These are phyloP conservation scores for Termitomyces sp. DNA, from an alignment of 768 basidiomycete species.

Conservation along the genomic window DNA sequence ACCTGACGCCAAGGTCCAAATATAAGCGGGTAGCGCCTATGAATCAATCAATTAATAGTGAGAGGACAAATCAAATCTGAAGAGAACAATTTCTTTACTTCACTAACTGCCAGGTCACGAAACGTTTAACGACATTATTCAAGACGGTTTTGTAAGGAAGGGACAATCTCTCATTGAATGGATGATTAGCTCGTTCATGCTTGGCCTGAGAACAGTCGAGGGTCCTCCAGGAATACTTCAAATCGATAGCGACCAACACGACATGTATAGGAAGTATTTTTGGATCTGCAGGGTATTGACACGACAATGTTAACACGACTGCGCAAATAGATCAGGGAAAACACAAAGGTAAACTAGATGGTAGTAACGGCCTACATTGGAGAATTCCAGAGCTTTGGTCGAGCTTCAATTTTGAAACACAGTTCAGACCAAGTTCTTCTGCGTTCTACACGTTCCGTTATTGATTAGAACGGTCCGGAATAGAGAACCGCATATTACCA, in stretches of 20 bases:
- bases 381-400: slow-evolving; percentile 35
- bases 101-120: slow-evolving; percentile 53
- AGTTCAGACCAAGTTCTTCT: slow-evolving; percentile 47
- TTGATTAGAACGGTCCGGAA: not conserved
- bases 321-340: slow-evolving; percentile 1
- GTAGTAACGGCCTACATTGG: slow-evolving; percentile 29
- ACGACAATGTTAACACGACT: slow-evolving; percentile 15
- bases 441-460: slow-evolving; percentile 44
- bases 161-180: slow-evolving; percentile 50
- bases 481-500: slow-evolving; percentile 26
- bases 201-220: slow-evolving; percentile 7
- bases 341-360: slow-evolving; percentile 3
- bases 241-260: slow-evolving; percentile 28
- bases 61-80: not conserved
- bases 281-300: slow-evolving; percentile 10
- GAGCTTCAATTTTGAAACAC: slow-evolving; percentile 47
- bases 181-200: slow-evolving; percentile 23
- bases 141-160: slow-evolving; percentile 50
- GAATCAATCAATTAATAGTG: not conserved
- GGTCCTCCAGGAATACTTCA: slow-evolving; percentile 30
- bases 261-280: slow-evolving; percentile 28
- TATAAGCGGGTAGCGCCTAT: slow-evolving; percentile 70
- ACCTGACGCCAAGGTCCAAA: slow-evolving; percentile 69
- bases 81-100: slow-evolving; percentile 32
- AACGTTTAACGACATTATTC: slow-evolving; percentile 45